phyloP scores from a whole-genome alignment of 768 basidiomycete genomes.

The Russula earlei region DNA sequence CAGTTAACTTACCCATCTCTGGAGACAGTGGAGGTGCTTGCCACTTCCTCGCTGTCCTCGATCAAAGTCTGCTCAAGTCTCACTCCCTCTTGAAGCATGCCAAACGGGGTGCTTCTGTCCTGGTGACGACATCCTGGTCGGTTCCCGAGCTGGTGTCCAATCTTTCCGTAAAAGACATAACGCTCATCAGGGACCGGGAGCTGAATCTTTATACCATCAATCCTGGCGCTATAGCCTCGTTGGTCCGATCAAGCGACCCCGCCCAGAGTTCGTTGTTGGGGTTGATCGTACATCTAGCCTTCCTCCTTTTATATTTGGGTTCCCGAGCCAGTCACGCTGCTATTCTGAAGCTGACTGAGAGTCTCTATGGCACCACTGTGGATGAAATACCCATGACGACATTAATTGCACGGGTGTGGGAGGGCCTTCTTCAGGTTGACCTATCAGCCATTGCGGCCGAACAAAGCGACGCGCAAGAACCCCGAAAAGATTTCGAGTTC shows the following conservation, averaged over 20 bases:
- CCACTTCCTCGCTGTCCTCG: constrained; percentile 69
- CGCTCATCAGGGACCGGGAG: constrained; percentile 40
- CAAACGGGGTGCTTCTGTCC: constrained; percentile 55
- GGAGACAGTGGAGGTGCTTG: constrained; percentile 36
- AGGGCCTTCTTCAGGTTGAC: constrained; percentile 47
- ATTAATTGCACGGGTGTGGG: constrained; percentile 55
- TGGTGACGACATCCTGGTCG: constrained; percentile 71
- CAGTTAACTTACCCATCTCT: constrained; percentile 49
- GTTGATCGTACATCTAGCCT: constrained; percentile 63
- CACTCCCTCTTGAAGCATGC: constrained; percentile 65
- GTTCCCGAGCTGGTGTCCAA: constrained; percentile 62
- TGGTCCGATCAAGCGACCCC: constrained; percentile 29
- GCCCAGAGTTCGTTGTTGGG: constrained; percentile 39
- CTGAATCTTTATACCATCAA: constrained; percentile 55
- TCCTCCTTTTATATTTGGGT: constrained; percentile 78
- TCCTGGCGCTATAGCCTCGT: constrained; percentile 41
- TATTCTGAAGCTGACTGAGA: constrained; percentile 43
- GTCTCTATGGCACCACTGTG: constrained; percentile 37
- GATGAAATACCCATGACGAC: constrained; percentile 42
- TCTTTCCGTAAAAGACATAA: constrained; percentile 42
- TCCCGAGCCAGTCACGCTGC: constrained; percentile 43
- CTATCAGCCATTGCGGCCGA: constrained; percentile 22
- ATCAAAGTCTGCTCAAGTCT: constrained; percentile 67
- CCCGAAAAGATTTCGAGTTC: constrained; percentile 52
- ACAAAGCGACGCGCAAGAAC: constrained; percentile 18